Base-by-base conservation (phyloP, 2,329 filamentous ascomycete genomes). In the Ophiostoma angusticollis region DNA sequence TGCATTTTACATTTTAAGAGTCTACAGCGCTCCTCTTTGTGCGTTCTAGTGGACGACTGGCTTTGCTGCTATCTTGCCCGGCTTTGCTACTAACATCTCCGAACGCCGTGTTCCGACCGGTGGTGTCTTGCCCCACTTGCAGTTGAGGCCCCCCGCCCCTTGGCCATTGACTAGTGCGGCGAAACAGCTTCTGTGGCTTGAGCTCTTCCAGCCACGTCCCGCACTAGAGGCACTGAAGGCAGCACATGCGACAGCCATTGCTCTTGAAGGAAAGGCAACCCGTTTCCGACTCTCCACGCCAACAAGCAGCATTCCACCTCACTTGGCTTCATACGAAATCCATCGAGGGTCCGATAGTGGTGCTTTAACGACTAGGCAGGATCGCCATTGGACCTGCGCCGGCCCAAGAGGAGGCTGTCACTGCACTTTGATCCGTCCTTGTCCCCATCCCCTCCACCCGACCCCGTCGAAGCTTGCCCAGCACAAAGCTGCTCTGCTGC, bases 81-180 rank as follows among this genome's bases (percentile, higher is more conserved):
- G n/a, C n/a, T n/a, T n/a, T n/a, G n/a, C n/a, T n/a, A 35, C 32
- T 35, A 24, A 24, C 25, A 36, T 29, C 24, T 38, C 40, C 40
- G 40, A 42, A 39, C 35, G 40, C 40, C 40, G 40, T 35, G 23
- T 11, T 31, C 22, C 35, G 22, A 9, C 21, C 16, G n/a, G n/a
- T n/a, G n/a, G 16, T 22, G 31, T 13, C 40, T 33, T 7, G 16
- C 9, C 27, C 7, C 23, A 24, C 12, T 12, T 9, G 25, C 25
- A 28, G 6, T 12, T 12, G 23, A 7, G 6, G 23, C 12, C 11
- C 5, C 6, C 25, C 5, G 11, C 25, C 6, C 5, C 12, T 13
- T 28, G 25, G 12, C 11, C 11, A 9, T 28, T 28, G 25, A 28
- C 25, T 28, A 24, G 25, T 28, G 11, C 11, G 25, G 7, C 12